Percentiles rank a stretch among this genome's conserved stretches.
These are phyloP conservation scores for Chlamydomonas reinhardtii DNA, from an alignment of 163 green algal species.

Conservation along the genomic window DNA sequence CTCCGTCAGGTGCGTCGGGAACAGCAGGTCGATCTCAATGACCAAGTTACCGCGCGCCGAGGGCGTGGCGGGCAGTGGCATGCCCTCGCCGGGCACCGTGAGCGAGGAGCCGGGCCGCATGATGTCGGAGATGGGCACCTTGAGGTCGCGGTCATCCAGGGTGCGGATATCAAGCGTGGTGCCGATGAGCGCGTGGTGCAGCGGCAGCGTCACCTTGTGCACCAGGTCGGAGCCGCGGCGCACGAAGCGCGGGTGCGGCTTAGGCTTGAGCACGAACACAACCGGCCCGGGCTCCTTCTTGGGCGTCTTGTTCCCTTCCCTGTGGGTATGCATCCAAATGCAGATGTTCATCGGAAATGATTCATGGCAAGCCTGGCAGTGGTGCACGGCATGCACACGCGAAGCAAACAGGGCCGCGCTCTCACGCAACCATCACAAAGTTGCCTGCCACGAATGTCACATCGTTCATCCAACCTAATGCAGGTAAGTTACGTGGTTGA, in stretches of 20 bases:
- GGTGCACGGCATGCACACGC: too few relatives aligned
- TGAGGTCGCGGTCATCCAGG: constrained; percentile 67
- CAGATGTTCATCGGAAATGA: too few relatives aligned
- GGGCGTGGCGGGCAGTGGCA: constrained; percentile 59
- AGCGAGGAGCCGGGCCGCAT: constrained; percentile 73
- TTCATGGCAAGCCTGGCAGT: too few relatives aligned
- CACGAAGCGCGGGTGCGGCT: constrained; percentile 72
- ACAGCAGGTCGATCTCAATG: constrained; percentile 82
- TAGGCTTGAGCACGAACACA: constrained; percentile 73
- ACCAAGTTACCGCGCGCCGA: constrained; percentile 72
- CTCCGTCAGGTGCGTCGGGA: constrained; percentile 74
- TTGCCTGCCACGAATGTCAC: too few relatives aligned
- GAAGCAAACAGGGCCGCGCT: too few relatives aligned
- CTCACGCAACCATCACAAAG: too few relatives aligned
- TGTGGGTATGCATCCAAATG: too few relatives aligned
- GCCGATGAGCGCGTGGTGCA: constrained; percentile 79
- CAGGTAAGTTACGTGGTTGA: too few relatives aligned
- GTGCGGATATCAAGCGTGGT: constrained; percentile 70
- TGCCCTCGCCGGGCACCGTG: constrained; percentile 73
- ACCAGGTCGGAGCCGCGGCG: constrained; percentile 74
- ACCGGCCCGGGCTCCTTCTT: constrained; percentile 73
- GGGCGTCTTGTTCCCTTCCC: constrained; percentile 77
- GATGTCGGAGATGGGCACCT: constrained; percentile 79
- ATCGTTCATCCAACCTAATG: too few relatives aligned
- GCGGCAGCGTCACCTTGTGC: constrained; percentile 71